phyloP scores from a whole-genome alignment of 768 basidiomycete genomes.

The Cystofilobasidium ferigula region DNA sequence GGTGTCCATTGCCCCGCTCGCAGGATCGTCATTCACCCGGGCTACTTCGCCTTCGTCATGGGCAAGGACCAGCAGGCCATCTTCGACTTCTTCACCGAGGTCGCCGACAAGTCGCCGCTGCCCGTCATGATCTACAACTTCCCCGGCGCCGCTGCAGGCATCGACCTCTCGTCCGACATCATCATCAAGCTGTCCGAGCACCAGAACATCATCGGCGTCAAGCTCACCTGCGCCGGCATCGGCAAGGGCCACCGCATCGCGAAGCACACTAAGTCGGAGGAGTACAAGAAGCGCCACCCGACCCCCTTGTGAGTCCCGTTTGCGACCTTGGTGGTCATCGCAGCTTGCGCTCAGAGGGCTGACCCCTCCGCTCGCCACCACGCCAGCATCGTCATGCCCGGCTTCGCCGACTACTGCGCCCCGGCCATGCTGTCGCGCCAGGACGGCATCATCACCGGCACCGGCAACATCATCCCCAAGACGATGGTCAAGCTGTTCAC shows the following conservation, averaged over 20 bases:
- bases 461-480: conserved; percentile 40
- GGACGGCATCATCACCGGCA: conserved; percentile 54
- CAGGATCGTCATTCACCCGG: conserved; percentile 24
- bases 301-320: conserved; percentile 28
- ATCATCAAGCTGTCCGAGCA: conserved; percentile 58
- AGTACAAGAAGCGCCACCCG: conserved; percentile 30
- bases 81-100: conserved; percentile 42
- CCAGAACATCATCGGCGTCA: conserved; percentile 75
- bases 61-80: conserved; percentile 35
- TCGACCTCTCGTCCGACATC: conserved; percentile 72
- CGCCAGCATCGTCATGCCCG: conserved; percentile 49
- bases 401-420: conserved; percentile 56
- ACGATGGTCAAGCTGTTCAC: conserved; percentile 40
- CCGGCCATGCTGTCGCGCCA: conserved; percentile 52
- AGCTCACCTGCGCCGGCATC: conserved; percentile 70
- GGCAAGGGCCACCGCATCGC: conserved; percentile 66
- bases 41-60: conserved; percentile 53
- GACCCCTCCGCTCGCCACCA: not conserved
- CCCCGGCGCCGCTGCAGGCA: conserved; percentile 52
- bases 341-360: too few species aligned
- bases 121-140: conserved; percentile 66
- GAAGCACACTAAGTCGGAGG: conserved; percentile 42
- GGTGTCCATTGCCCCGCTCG: not conserved
- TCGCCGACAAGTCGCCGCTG: conserved; percentile 42
- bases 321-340: conserved; percentile 27